These are phyloP conservation scores for Penicillium hesseltinei DNA, from an alignment of 2,329 filamentous ascomycete species.

Conservation along the genomic window DNA sequence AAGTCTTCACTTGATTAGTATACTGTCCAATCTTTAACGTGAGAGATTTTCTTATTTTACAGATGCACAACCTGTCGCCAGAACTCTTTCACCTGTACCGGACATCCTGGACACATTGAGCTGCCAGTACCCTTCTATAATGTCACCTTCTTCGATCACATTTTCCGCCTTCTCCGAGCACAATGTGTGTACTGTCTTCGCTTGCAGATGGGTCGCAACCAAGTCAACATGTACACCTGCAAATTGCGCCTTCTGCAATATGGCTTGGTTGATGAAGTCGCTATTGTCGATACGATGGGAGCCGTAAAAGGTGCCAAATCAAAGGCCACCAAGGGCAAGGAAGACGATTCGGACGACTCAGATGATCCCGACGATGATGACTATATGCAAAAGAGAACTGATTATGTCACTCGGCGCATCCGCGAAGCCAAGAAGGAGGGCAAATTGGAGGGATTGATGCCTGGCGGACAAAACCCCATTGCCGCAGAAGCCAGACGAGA, in stretches of 20 bases:
- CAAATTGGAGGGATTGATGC: conserved; percentile 43
- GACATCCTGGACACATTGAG: conserved; percentile 93
- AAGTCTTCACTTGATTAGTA: conserved; percentile 38
- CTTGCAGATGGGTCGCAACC: conserved; percentile 73
- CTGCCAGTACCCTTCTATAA: conserved; percentile 92
- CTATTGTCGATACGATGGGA: conserved; percentile 54
- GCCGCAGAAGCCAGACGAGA: conserved; percentile 72
- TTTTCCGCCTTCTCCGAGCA: conserved; percentile 77
- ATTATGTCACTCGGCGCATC: conserved; percentile 72
- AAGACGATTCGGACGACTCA: conserved; percentile 64
- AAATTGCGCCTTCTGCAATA: conserved; percentile 83
- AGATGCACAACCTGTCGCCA: conserved; percentile 93
- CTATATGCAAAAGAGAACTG: conserved; percentile 57
- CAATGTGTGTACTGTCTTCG: conserved; percentile 90
- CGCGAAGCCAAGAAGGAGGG: conserved; percentile 55
- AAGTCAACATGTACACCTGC: conserved; percentile 76
- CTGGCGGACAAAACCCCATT: conserved; percentile 74
- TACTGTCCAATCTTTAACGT: conserved; percentile 15
- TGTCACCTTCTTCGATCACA: conserved; percentile 92
- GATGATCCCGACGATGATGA: conserved; percentile 51
- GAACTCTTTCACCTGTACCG: conserved; percentile 76
- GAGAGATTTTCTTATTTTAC: conserved; percentile 9
- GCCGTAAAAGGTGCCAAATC: conserved; percentile 46
- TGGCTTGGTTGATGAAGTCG: conserved; percentile 71
- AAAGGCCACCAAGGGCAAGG: conserved; percentile 47